These are phyloP conservation scores for Geotrichum histeridarum DNA, from an alignment of 1,139 yeast genomes.

Conservation along the genomic window DNA sequence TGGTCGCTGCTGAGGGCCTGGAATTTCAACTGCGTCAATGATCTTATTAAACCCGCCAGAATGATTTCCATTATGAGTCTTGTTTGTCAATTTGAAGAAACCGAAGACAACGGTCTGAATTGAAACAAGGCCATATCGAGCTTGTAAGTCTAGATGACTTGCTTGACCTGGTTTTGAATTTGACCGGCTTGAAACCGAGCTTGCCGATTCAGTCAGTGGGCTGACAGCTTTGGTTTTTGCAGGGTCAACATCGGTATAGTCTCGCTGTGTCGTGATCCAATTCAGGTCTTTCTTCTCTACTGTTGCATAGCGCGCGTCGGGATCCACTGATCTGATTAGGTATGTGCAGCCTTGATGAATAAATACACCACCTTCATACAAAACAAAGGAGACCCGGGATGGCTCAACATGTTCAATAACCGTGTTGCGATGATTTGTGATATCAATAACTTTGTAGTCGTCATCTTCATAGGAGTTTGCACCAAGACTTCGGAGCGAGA, in stretches of 20 bases:
- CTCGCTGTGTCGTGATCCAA: constrained; percentile 89
- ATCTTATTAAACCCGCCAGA: constrained; percentile 43
- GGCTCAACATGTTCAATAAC: constrained; percentile 91
- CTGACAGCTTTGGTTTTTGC: constrained; percentile 49
- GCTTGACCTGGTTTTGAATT: not conserved
- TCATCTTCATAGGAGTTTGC: constrained; percentile 50
- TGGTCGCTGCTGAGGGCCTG: constrained; percentile 61
- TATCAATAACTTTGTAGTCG: constrained; percentile 79
- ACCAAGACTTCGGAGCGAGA: constrained; percentile 35
- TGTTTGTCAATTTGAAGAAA: constrained; percentile 70
- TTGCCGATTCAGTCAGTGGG: not conserved
- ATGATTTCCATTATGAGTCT: constrained; percentile 41
- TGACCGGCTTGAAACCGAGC: too few relatives aligned
- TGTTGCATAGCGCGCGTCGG: constrained; percentile 69
- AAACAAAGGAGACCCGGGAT: constrained; percentile 78
- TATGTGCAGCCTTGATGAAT: constrained; percentile 91
- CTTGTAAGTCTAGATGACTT: not conserved
- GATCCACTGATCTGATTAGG: constrained; percentile 74
- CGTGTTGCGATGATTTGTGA: constrained; percentile 64
- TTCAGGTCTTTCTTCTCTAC: constrained; percentile 86
- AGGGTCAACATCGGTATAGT: constrained; percentile 90
- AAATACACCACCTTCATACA: constrained; percentile 93
- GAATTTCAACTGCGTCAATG: constrained; percentile 86
- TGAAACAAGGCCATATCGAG: constrained; percentile 57
- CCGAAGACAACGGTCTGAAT: constrained; percentile 83